Conservation (phyloP, 768 basidiomycete genomes). For the Boletellus sp. region DNA sequence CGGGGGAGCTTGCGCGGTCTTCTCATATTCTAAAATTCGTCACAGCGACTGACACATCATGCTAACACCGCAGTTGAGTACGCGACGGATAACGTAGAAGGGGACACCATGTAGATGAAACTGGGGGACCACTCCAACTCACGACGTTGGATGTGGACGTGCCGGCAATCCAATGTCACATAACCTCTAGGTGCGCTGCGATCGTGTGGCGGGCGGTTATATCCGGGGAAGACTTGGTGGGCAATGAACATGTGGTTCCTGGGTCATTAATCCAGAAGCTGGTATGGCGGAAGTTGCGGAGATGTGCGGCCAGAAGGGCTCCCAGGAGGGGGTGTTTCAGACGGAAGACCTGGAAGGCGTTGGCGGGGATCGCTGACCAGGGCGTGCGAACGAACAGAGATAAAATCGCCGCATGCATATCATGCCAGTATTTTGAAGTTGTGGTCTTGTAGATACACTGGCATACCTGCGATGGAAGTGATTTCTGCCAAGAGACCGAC, state of each 20-base stretch:
- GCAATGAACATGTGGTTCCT: not conserved
- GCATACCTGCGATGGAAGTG: not conserved
- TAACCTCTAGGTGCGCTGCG: not conserved
- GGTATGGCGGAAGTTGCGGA: slow-evolving; percentile 1
- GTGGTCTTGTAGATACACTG: not conserved
- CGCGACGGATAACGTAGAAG: not conserved
- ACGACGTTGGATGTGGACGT: not conserved
- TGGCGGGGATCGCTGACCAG: too few species aligned
- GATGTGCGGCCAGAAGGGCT: not conserved
- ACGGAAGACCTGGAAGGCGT: too few species aligned
- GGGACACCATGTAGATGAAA: slow-evolving; percentile 2
- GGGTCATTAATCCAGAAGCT: not conserved
- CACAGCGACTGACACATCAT: slow-evolving; percentile 1
- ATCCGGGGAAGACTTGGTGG: not conserved
- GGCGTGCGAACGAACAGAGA: not conserved
- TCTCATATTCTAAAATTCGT: not conserved
- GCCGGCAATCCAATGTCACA: not conserved
- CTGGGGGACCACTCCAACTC: not conserved
- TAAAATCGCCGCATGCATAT: not conserved
- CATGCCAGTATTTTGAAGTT: not conserved
- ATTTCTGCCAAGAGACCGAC: slow-evolving; percentile 5
- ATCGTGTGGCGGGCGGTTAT: not conserved
- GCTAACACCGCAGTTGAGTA: not conserved
- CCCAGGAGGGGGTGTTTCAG: not conserved
- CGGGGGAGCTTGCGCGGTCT: slow-evolving; percentile 2